Evolutionary conservation across 2,329 filamentous ascomycete genomes (phyloP).

Genomic region (Pyrenochaeta sp.): DNA sequence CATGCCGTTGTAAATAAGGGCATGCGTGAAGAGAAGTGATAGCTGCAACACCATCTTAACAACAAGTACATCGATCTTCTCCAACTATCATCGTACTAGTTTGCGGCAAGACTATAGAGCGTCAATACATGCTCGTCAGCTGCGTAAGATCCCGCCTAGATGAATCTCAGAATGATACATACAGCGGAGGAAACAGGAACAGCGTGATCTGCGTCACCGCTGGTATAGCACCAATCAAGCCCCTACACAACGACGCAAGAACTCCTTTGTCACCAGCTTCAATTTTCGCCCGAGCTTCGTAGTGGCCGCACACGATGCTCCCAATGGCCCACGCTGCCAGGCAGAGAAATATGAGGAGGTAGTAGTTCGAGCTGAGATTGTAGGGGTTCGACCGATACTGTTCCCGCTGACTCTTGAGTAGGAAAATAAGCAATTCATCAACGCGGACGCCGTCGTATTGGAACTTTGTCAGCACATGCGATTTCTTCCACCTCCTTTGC

Average conservation of each 20-base stretch:
- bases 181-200: slow-evolving; percentile 20
- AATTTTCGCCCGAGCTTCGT: slow-evolving; percentile 1
- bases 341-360: slow-evolving; percentile 9
- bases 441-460: slow-evolving; percentile 11
- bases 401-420: slow-evolving; percentile 5
- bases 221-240: slow-evolving; percentile 12
- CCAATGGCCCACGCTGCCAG: slow-evolving; percentile 12
- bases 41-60: not conserved
- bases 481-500: not conserved
- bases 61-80: not conserved
- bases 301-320: slow-evolving; percentile 9
- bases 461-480: not conserved
- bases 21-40: not conserved
- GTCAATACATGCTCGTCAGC: not conserved
- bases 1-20: not conserved
- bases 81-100: not conserved
- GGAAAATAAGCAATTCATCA: slow-evolving; percentile 3
- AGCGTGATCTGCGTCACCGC: slow-evolving; percentile 14
- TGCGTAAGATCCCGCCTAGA: too few relatives aligned
- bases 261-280: not conserved
- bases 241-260: slow-evolving; percentile 10
- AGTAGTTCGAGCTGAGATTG: slow-evolving; percentile 9
- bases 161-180: not conserved
- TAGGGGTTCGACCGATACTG: slow-evolving; percentile 15
- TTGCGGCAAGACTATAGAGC: not conserved